Evolutionary conservation across 164 flowering plant genomes (phyloP), one percentile per base, ranked within the genome.

Genomic region (Cinnamomum micranthum): DNA sequence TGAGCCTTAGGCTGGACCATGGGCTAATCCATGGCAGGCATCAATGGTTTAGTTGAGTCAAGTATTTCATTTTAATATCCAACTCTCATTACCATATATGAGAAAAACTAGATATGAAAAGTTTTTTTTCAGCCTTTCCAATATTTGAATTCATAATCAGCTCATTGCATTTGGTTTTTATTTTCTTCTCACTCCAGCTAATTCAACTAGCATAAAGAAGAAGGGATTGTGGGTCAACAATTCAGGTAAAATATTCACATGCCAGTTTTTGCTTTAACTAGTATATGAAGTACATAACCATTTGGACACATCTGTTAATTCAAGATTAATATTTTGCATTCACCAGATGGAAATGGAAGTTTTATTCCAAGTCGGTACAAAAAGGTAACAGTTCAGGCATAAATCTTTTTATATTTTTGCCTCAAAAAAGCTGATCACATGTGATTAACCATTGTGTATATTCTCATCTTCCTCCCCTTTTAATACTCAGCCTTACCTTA

Each of bases 331-430:
- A 41, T 74, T 74, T 24, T 64, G 58, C 25, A 50, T 60, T 76
- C 76, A 72, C 50, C 85, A 91, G 91, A 85, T 81, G 85, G 75
- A 62, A 80, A 69, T 74, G 80, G 79, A 66, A 78, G 71, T 73
- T 81, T 82, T 75, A 5, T 71, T n/a, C 82, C 78, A 62, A 85
- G 77, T 73, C 80, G 84, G 77, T 50, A 67, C 51, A 82, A 75
- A 75, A 88, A 83, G 91, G 94, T 88, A 81, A 31, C 28, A 25
- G 60, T 68, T 62, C 41, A 25, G 23, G n/a, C 69, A 50, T 50
- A 28, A 55, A 20, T 47, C 31, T 64, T 20, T 14, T 69, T 52
- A 6, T 70, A 17, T 69, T 41, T 50, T 74, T 23, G 23, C 50
- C 4, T 20, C 50, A 28, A 68, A 41, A 17, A 51, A 3, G 15